Base-by-base conservation (phyloP, 1,284 basidiomycete species). In the Trametes hirsuta region DNA sequence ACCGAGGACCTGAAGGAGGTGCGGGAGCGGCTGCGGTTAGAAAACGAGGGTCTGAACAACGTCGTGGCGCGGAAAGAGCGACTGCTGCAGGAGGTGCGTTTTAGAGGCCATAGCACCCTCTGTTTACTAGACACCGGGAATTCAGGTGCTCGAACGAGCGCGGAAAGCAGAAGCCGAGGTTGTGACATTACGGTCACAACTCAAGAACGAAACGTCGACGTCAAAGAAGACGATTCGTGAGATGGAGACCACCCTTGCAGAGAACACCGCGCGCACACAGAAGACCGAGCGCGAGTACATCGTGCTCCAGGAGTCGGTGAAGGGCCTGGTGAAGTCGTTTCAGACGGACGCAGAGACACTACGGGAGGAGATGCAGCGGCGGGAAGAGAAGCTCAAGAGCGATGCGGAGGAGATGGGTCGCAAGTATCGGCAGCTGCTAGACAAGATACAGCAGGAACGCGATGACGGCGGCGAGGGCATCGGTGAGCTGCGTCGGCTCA, bases 1-100 rank as follows among this genome's bases (percentile, higher is more conserved):
- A 87, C 86, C 45, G 94, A 95, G 71, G 94, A 95, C 73, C 75
- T 94, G 72, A 94, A 93, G 68, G 92, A 94, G 68, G 87, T 86
- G 1, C 82, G 93, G 63, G 91, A 94, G 70, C 79, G 93, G 47
- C 74, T 94, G 56, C 76, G 91, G 55, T 72, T 93, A 52, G 94
- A 95, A 75, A 94, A 93, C 69, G 93, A 95, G 72, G 87, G 87
- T 1, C 72, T 94, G 61, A 93, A 92, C 68, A 91, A 92, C 66
- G 92, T 94, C 15, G 87, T 95, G 10, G 84, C 90, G 25, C 81
- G 93, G 58, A 95, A 95, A 72, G 93, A 95, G 74, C 81, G 94
- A 58, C 71, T 94, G 56, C 75, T 94, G 59, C 88, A 92, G 72
- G 93, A 95, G 80, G 89, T 89, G 63, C 57, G 79, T 70, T 39